Percentiles rank a stretch among this genome's conserved stretches.
Evolutionary conservation across 2,329 filamentous ascomycete genomes (phyloP).

Genomic region (Stemphylium vesicarium): DNA sequence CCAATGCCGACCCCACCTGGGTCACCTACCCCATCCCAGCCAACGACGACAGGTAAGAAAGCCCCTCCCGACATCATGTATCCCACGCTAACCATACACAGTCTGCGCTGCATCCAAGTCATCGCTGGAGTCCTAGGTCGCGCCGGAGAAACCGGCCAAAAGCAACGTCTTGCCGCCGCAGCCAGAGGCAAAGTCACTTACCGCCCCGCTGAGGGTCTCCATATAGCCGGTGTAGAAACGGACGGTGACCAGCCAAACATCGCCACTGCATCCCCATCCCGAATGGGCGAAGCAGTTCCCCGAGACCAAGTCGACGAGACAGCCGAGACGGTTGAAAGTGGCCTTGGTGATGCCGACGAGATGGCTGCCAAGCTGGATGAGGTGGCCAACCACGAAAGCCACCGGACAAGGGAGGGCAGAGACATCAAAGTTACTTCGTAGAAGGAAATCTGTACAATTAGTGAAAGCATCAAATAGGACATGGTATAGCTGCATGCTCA

Average conservation of each 20-base stretch:
- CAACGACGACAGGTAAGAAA: constrained; percentile 85
- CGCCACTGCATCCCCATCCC: not conserved
- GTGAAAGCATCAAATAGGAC: not conserved
- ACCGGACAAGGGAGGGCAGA: constrained; percentile 31
- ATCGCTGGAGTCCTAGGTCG: constrained; percentile 85
- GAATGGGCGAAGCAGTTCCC: constrained; percentile 3
- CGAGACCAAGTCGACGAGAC: constrained; percentile 2
- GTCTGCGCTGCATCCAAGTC: constrained; percentile 79
- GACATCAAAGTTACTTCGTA: constrained; percentile 27
- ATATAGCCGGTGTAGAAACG: constrained; percentile 24
- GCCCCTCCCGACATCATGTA: not conserved
- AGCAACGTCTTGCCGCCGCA: constrained; percentile 69
- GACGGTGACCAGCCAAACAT: not conserved
- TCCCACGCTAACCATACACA: constrained; percentile 48
- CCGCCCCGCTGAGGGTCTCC: constrained; percentile 35
- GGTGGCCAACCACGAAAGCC: constrained; percentile 28
- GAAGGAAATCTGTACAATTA: not conserved
- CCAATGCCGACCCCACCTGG: constrained; percentile 88
- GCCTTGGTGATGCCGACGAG: constrained; percentile 24
- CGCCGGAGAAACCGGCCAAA: constrained; percentile 79
- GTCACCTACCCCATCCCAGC: constrained; percentile 96
- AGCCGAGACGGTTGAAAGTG: not conserved
- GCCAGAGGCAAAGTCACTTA: constrained; percentile 68
- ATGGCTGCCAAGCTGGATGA: constrained; percentile 33
- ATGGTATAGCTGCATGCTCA: not conserved